Evolutionary conservation across 352 stramenopile genomes (phyloP).

Genomic region (Phytophthora ramorum): DNA sequence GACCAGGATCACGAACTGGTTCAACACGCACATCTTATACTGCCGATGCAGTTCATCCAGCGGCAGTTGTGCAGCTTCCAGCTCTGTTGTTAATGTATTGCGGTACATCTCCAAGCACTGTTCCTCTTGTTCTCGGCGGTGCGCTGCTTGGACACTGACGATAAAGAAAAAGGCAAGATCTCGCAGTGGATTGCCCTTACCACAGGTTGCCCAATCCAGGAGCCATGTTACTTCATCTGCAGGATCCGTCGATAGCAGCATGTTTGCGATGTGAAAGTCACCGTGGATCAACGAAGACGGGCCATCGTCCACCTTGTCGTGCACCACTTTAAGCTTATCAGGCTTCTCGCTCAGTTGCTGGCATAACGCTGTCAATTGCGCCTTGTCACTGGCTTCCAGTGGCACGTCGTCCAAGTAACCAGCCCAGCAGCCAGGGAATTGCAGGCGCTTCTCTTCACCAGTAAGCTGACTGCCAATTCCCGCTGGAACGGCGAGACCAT

Average conservation of each 20-base stretch:
- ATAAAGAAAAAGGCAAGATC: constrained; percentile 88
- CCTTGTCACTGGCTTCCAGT: constrained; percentile 37
- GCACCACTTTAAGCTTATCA: constrained; percentile 46
- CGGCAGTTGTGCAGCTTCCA: constrained; percentile 26
- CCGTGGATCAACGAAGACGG: constrained; percentile 78
- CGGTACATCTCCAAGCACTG: constrained; percentile 53
- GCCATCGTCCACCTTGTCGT: constrained; percentile 58
- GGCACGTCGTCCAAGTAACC: constrained; percentile 61
- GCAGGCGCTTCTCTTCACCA: constrained; percentile 60
- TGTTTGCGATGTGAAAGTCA: constrained; percentile 85
- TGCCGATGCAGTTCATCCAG: constrained; percentile 53
- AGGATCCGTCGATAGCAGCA: constrained; percentile 54
- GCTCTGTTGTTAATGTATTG: constrained; percentile 33
- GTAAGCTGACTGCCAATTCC: constrained; percentile 78
- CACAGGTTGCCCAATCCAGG: constrained; percentile 84
- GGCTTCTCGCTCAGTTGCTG: constrained; percentile 51
- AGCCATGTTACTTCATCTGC: constrained; percentile 57
- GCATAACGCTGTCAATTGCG: constrained; percentile 49
- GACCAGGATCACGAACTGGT: constrained; percentile 86
- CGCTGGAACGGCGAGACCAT: constrained; percentile 51
- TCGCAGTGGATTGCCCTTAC: constrained; percentile 74
- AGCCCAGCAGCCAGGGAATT: constrained; percentile 68
- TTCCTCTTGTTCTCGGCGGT: constrained; percentile 52
- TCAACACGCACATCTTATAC: constrained; percentile 76
- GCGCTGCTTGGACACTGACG: constrained; percentile 62